These are phyloP conservation scores for Infundibulicybe gibba DNA, from an alignment of 768 basidiomycete genomes.

Conservation along the genomic window DNA sequence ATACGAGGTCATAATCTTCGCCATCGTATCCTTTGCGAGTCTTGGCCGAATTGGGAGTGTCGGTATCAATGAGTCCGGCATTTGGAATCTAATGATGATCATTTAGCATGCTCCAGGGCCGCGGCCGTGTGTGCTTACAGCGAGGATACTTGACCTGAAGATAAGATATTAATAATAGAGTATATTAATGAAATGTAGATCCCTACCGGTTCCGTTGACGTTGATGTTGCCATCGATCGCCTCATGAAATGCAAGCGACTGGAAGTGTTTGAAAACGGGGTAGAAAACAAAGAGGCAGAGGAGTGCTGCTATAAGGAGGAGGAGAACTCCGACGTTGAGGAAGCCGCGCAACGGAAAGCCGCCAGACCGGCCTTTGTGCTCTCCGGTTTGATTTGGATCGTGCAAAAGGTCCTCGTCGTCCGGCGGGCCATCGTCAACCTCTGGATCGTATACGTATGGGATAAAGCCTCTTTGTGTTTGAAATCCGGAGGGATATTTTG, in stretches of 20 bases:
- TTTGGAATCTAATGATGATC: slow-evolving; percentile 25
- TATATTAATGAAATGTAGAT: slow-evolving; percentile 2
- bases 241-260: slow-evolving; percentile 27
- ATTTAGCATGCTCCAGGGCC: not conserved
- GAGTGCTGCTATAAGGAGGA: slow-evolving; percentile 57
- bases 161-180: not conserved
- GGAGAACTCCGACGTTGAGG: slow-evolving; percentile 66
- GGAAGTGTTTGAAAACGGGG: slow-evolving; percentile 59
- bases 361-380: slow-evolving; percentile 17
- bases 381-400: slow-evolving; percentile 41
- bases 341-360: slow-evolving; percentile 45
- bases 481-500: slow-evolving; percentile 16
- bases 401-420: slow-evolving; percentile 81
- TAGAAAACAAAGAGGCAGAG: slow-evolving; percentile 79
- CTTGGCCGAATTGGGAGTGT: slow-evolving; percentile 59
- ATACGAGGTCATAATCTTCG: slow-evolving; percentile 59
- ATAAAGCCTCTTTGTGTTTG: slow-evolving; percentile 39
- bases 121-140: slow-evolving; percentile 25
- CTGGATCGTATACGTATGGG: slow-evolving; percentile 72
- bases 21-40: slow-evolving; percentile 74
- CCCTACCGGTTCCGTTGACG: slow-evolving; percentile 52
- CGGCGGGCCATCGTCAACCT: slow-evolving; percentile 46
- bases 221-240: slow-evolving; percentile 60
- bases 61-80: slow-evolving; percentile 67
- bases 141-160: slow-evolving; percentile 57